These are phyloP conservation scores for Fusarium sp. DNA, from an alignment of 2,329 filamentous ascomycete genomes.

Conservation along the genomic window DNA sequence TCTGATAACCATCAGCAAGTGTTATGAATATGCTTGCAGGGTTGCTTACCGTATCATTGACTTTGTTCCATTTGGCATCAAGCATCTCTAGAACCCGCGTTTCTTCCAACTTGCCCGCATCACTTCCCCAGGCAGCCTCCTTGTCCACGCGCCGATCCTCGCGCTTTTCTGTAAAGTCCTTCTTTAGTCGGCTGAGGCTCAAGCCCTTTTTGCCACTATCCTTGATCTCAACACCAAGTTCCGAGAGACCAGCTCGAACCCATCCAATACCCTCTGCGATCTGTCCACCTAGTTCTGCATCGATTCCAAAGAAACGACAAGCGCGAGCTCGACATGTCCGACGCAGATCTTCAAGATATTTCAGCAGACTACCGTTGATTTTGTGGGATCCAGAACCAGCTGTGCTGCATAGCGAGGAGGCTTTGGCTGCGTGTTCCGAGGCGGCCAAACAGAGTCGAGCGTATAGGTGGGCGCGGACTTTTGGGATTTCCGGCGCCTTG, in stretches of 20 bases:
- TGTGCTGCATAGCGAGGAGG: constrained; percentile 61
- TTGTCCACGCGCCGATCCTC: constrained; percentile 84
- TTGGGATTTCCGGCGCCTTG: constrained; percentile 84
- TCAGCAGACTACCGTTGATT: constrained; percentile 71
- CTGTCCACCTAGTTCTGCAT: constrained; percentile 83
- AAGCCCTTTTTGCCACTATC: constrained; percentile 61
- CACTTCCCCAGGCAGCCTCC: constrained; percentile 77
- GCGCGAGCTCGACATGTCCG: constrained; percentile 82
- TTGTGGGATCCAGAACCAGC: constrained; percentile 54
- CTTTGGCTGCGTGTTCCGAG: constrained; percentile 84
- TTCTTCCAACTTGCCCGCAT: constrained; percentile 88
- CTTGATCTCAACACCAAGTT: constrained; percentile 71
- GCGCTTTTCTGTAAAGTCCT: constrained; percentile 77
- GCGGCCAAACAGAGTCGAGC: constrained; percentile 88
- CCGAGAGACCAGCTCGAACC: constrained; percentile 78
- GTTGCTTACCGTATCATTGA: constrained; percentile 83
- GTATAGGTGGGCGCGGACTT: constrained; percentile 88
- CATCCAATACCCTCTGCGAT: constrained; percentile 88
- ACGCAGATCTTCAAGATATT: constrained; percentile 79
- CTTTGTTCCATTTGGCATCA: constrained; percentile 86
- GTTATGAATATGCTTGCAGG: rapidly evolving
- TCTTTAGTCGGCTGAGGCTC: constrained; percentile 72
- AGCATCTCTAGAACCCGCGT: constrained; percentile 85
- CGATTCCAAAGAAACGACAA: constrained; percentile 89
- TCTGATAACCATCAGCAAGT: constrained; percentile 55